Evolutionary conservation across 2,329 filamentous ascomycete genomes (phyloP).

Genomic region (Fusarium sp.): DNA sequence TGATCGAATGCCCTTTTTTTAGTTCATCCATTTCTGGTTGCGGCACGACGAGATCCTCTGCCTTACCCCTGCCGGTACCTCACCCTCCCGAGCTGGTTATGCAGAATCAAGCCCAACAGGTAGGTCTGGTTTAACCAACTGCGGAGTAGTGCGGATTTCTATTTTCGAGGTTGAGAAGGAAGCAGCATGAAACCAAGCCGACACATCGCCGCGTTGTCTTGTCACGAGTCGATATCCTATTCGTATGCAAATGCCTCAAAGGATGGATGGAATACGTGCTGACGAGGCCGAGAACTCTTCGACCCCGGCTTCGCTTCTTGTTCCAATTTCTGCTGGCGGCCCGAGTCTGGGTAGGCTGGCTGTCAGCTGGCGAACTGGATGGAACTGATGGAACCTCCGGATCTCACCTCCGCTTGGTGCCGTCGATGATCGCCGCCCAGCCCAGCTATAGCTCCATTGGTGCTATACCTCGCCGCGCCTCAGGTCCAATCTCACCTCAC

Average conservation of each 20-base stretch:
- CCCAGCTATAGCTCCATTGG: conserved; percentile 27
- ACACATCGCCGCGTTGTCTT: conserved; percentile 8
- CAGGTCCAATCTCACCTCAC: conserved; percentile 20
- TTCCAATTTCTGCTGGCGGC: background rate
- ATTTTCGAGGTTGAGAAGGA: conserved; percentile 22
- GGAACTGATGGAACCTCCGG: conserved; percentile 20
- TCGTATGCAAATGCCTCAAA: conserved; percentile 22
- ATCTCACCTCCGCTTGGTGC: conserved; percentile 38
- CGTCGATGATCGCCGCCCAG: conserved; percentile 35
- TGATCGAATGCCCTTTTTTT: conserved; percentile 4
- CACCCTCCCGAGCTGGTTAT: conserved; percentile 11
- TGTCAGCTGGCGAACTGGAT: conserved; percentile 3
- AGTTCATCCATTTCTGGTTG: conserved; percentile 3
- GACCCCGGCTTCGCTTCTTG: background rate
- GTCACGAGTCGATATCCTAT: conserved; percentile 26
- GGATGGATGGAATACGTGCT: background rate
- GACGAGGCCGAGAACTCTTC: background rate
- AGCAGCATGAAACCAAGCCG: conserved; percentile 26
- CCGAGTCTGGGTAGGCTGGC: background rate
- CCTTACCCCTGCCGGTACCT: conserved; percentile 23
- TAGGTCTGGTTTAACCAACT: conserved; percentile 20
- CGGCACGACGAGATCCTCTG: background rate
- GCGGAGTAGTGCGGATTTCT: conserved; percentile 30
- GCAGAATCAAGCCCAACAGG: conserved; percentile 16
- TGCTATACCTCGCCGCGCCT: conserved; percentile 22